Percentiles rank a stretch among this genome's conserved stretches.
Conservation (phyloP, 805 yeast species). For the Ascoidea asiatica region DNA sequence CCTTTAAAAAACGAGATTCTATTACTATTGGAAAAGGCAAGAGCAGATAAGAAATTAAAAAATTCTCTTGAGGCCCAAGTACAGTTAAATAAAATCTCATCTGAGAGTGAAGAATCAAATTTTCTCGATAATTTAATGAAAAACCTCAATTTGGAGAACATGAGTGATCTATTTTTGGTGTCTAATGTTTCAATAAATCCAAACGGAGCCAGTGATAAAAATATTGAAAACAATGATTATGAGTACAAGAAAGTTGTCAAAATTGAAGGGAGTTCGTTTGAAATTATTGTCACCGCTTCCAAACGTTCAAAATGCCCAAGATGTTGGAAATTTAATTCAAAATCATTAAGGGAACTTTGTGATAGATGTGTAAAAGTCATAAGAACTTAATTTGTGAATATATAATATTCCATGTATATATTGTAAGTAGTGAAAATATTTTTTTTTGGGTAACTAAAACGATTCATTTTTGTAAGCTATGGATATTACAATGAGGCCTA, state of each 20-base stretch:
- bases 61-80: conserved; percentile 50
- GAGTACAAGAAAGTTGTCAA: conserved; percentile 19
- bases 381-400: neutral
- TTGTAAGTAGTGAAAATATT: no score
- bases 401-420: no score
- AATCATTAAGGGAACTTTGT: conserved; percentile 42
- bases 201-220: conserved; percentile 6
- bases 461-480: no score
- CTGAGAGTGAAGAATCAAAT: conserved; percentile 5
- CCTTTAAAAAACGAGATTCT: conserved; percentile 34
- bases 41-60: conserved; percentile 35
- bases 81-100: conserved; percentile 18
- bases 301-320: conserved; percentile 65
- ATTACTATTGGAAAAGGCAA: conserved; percentile 39
- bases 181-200: conserved; percentile 37
- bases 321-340: conserved; percentile 77
- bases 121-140: conserved; percentile 1
- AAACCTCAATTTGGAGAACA: neutral
- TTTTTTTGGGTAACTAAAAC: no score
- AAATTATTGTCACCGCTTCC: conserved; percentile 31
- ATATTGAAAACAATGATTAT: conserved; percentile 8
- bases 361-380: conserved; percentile 40
- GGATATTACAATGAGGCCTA: no score
- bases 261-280: conserved; percentile 18
- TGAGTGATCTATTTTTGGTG: conserved; percentile 41